Evolutionary conservation across 2,329 filamentous ascomycete genomes (phyloP).

Genomic region (Fusarium nurragi): DNA sequence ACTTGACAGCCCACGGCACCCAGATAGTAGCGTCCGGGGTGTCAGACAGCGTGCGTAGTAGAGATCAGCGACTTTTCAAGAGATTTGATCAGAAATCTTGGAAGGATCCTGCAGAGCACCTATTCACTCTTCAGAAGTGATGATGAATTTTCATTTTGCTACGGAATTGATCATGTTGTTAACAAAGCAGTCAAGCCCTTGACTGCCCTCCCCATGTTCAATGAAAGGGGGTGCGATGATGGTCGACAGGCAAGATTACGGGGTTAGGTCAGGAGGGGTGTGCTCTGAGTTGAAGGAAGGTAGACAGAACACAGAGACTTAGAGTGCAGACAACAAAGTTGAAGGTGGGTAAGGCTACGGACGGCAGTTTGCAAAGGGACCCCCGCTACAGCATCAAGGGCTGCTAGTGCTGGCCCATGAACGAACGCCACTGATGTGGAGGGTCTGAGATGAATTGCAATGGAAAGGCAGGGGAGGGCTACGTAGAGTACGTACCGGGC

Average conservation of each 20-base stretch:
- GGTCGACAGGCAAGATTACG: slow-evolving; percentile 34
- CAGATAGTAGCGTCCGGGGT: slow-evolving; percentile 44
- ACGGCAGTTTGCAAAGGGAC: slow-evolving; percentile 47
- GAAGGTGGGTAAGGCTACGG: slow-evolving; percentile 46
- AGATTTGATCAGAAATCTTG: slow-evolving; percentile 32
- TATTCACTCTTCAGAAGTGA: neutral
- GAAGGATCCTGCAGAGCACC: slow-evolving; percentile 4
- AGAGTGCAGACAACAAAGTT: slow-evolving; percentile 25
- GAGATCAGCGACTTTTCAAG: slow-evolving; percentile 41
- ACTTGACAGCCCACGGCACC: slow-evolving; percentile 46
- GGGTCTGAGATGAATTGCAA: slow-evolving; percentile 45
- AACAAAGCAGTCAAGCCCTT: slow-evolving; percentile 36
- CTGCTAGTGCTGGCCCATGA: slow-evolving; percentile 33
- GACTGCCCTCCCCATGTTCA: slow-evolving; percentile 8
- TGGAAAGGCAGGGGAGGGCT: slow-evolving; percentile 27
- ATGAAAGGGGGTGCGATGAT: slow-evolving; percentile 38
- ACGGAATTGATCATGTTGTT: slow-evolving; percentile 1
- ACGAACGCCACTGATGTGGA: slow-evolving; percentile 47
- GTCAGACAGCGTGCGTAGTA: slow-evolving; percentile 26
- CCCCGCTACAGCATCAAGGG: slow-evolving; percentile 35
- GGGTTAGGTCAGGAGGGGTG: slow-evolving; percentile 35
- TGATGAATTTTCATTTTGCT: neutral
- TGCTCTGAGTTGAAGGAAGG: slow-evolving; percentile 20
- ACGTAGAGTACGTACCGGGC: slow-evolving; percentile 35
- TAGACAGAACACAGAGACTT: slow-evolving; percentile 9